Evolutionary conservation across 257 asterid species (phyloP).

Genomic region (Solanum raphanifolium): DNA sequence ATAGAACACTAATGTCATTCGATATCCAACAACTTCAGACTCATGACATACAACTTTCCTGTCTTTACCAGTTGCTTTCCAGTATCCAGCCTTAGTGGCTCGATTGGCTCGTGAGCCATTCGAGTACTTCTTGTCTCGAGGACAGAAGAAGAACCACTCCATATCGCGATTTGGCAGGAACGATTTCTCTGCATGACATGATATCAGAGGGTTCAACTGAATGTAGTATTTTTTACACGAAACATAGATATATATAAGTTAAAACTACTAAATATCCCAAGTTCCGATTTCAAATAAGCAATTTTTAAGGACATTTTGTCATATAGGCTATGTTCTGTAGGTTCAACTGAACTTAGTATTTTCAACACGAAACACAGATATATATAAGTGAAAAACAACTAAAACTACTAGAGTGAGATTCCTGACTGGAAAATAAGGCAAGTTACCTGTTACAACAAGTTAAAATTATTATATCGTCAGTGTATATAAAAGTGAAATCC

Average conservation of each 20-base stretch:
- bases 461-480: no score
- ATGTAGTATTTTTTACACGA: neutral
- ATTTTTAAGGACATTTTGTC: no score
- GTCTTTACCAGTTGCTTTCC: conserved; percentile 49
- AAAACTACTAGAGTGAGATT: no score
- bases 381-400: no score
- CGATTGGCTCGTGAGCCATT: conserved; percentile 46
- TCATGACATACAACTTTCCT: conserved; percentile 24
- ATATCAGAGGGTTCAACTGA: neutral
- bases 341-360: no score
- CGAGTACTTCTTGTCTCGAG: conserved; percentile 37
- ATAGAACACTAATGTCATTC: conserved; percentile 44
- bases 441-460: no score
- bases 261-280: neutral
- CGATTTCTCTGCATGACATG: conserved; percentile 25
- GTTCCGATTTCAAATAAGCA: no score
- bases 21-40: conserved; percentile 20
- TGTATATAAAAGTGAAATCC: no score
- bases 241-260: no score
- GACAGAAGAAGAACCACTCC: conserved; percentile 46
- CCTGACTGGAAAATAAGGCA: no score
- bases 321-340: no score
- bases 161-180: conserved; percentile 37
- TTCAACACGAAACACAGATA: no score
- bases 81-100: conserved; percentile 42